These are phyloP conservation scores for Xylaria bambusicola DNA, from an alignment of 495 filamentous ascomycete species.

Conservation along the genomic window DNA sequence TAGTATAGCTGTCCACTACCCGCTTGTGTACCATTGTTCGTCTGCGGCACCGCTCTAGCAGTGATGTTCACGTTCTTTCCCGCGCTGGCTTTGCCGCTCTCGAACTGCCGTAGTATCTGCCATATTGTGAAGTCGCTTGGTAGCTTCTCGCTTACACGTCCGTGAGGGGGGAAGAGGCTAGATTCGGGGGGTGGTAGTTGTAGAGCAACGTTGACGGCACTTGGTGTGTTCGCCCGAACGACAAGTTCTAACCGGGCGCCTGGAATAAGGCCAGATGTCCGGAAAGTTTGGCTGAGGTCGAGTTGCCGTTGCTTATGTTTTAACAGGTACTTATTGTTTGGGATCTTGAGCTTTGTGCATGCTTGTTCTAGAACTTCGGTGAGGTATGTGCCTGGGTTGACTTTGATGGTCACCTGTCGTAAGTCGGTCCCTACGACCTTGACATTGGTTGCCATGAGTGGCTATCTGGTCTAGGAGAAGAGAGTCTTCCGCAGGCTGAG, in stretches of 20 bases:
- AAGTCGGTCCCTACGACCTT: slow-evolving; percentile 80
- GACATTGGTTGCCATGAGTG: slow-evolving; percentile 83
- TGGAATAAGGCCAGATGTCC: slow-evolving; percentile 80
- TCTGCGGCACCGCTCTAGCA: slow-evolving; percentile 67
- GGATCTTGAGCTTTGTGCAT: slow-evolving; percentile 73
- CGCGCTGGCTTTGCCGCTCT: slow-evolving; percentile 61
- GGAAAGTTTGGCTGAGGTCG: slow-evolving; percentile 79
- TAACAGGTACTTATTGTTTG: slow-evolving; percentile 72
- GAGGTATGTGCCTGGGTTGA: slow-evolving; percentile 74
- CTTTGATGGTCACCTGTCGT: slow-evolving; percentile 75
- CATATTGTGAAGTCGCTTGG: slow-evolving; percentile 82
- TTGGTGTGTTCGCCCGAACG: slow-evolving; percentile 76
- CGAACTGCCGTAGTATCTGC: slow-evolving; percentile 85
- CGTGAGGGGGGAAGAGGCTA: slow-evolving; percentile 50
- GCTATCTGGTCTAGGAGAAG: background rate
- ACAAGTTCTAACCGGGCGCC: slow-evolving; percentile 93
- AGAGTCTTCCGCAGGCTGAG: background rate
- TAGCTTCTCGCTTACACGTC: slow-evolving; percentile 77
- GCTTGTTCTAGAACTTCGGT: slow-evolving; percentile 85
- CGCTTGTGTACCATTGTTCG: slow-evolving; percentile 51
- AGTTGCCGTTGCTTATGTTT: slow-evolving; percentile 88
- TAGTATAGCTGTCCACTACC: slow-evolving; percentile 76
- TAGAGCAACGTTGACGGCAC: slow-evolving; percentile 80
- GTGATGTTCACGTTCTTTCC: slow-evolving; percentile 73
- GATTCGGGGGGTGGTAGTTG: slow-evolving; percentile 73